Conservation (phyloP, 768 basidiomycete species). For the Tricholoma hemisulphureum region DNA sequence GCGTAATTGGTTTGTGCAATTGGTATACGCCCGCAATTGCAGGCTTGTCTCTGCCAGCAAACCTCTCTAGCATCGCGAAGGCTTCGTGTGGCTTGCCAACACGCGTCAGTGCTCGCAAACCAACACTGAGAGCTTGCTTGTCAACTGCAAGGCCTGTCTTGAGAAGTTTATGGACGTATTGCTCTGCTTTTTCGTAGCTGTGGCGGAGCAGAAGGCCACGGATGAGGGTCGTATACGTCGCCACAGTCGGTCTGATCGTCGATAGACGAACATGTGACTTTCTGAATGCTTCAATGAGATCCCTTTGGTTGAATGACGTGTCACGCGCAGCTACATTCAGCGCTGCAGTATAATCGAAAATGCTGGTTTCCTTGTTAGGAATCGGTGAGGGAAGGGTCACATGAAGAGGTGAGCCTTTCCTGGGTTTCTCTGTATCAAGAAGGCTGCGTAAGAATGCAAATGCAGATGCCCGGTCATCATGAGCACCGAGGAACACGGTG, state of each 20-base stretch:
- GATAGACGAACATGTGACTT: neutral
- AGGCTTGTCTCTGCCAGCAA: constrained; percentile 18
- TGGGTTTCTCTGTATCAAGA: constrained; percentile 6
- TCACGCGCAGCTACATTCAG: constrained; percentile 27
- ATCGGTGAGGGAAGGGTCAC: constrained; percentile 13
- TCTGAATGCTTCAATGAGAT: neutral
- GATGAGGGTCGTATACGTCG: constrained; percentile 54
- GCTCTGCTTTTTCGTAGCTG: constrained; percentile 38
- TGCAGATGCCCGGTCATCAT: constrained; percentile 42
- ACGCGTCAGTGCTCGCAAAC: constrained; percentile 48
- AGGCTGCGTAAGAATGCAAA: constrained; percentile 46
- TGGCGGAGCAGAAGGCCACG: constrained; percentile 48
- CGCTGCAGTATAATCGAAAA: constrained; percentile 34
- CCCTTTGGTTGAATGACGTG: constrained; percentile 2
- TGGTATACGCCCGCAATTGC: neutral
- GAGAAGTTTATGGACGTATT: constrained; percentile 43
- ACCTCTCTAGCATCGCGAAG: constrained; percentile 47
- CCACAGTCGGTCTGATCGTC: constrained; percentile 39
- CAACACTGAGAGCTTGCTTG: constrained; percentile 45
- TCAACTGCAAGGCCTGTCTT: constrained; percentile 41
- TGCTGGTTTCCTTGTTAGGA: constrained; percentile 7
- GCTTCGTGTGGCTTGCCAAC: constrained; percentile 45
- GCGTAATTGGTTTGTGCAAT: constrained; percentile 7
- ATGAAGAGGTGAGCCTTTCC: neutral
- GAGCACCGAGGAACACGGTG: constrained; percentile 42